phyloP scores from a whole-genome alignment of 768 basidiomycete genomes.

The Boletus rex-veris region DNA sequence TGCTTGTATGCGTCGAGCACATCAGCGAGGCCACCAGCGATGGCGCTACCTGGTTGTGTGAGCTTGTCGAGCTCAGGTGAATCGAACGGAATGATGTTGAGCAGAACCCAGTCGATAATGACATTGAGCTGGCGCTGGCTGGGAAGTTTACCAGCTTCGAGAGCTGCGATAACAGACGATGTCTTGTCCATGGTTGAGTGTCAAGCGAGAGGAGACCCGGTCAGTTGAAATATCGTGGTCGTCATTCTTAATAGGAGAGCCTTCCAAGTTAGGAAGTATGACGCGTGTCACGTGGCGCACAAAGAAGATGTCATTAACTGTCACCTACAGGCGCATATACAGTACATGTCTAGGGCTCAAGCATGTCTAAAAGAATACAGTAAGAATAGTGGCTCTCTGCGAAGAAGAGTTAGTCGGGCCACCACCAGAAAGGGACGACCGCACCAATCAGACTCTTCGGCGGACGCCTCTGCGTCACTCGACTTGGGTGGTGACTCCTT shows the following conservation, averaged over 20 bases:
- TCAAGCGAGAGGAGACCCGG: not conserved
- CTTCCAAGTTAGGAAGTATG: conserved; percentile 3
- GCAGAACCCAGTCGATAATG: conserved; percentile 54
- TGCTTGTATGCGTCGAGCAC: conserved; percentile 58
- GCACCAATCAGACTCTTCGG: conserved; percentile 22
- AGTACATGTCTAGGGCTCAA: not conserved
- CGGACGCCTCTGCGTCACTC: conserved; percentile 23
- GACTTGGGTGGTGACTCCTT: conserved; percentile 20
- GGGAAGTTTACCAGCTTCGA: conserved; percentile 71
- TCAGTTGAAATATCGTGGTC: not conserved
- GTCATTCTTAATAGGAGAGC: conserved; percentile 19
- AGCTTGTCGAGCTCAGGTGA: conserved; percentile 40
- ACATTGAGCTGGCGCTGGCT: conserved; percentile 52
- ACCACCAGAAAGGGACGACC: not conserved
- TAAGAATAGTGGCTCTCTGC: conserved; percentile 1
- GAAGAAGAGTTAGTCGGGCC: not conserved
- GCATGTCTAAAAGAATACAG: conserved; percentile 8
- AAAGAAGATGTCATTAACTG: not conserved
- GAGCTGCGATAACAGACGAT: conserved; percentile 59
- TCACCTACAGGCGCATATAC: conserved; percentile 11
- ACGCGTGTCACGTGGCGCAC: conserved; percentile 18
- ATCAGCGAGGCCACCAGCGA: conserved; percentile 48
- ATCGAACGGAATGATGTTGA: conserved; percentile 44
- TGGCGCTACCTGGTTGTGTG: conserved; percentile 50
- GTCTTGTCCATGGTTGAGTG: conserved; percentile 54